Conservation (phyloP, 805 yeast species). For the Torulaspora gathmanii region DNA sequence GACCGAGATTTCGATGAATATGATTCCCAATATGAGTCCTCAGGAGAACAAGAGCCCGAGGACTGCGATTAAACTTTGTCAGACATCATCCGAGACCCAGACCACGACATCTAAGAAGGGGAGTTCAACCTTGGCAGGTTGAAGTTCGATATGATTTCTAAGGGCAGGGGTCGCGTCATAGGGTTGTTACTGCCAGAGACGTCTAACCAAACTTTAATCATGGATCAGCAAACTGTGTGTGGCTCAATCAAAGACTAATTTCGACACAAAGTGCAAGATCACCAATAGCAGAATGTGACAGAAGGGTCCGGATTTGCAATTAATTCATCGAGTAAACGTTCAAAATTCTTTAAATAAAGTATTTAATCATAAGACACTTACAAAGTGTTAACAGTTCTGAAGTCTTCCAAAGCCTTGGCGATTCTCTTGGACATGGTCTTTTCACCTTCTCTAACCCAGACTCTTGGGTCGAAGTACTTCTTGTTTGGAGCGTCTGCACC, state of each 20-base stretch:
- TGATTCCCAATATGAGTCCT: not conserved
- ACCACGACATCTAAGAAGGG: not conserved
- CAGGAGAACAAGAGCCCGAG: not conserved
- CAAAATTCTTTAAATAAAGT: not conserved
- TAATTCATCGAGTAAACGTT: no score
- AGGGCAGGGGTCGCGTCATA: not conserved
- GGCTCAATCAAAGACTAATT: no score
- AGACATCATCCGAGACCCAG: not conserved
- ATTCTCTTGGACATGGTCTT: constrained; percentile 92
- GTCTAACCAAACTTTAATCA: not conserved
- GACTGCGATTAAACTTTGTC: not conserved
- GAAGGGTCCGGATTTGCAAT: no score
- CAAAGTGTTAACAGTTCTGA: constrained; percentile 72
- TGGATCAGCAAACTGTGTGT: not conserved
- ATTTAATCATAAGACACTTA: constrained; percentile 27
- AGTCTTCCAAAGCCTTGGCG: constrained; percentile 72
- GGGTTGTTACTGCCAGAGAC: not conserved
- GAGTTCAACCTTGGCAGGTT: not conserved
- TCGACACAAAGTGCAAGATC: no score
- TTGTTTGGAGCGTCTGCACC: constrained; percentile 99
- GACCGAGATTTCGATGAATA: not conserved
- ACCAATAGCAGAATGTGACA: no score
- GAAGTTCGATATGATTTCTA: not conserved
- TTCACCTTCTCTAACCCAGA: constrained; percentile 99
- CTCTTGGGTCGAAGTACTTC: constrained; percentile 99